Evolutionary conservation across 768 basidiomycete genomes (phyloP), one percentile per base, ranked within the genome.

Genomic region (Leucosporidium creatinivorum): DNA sequence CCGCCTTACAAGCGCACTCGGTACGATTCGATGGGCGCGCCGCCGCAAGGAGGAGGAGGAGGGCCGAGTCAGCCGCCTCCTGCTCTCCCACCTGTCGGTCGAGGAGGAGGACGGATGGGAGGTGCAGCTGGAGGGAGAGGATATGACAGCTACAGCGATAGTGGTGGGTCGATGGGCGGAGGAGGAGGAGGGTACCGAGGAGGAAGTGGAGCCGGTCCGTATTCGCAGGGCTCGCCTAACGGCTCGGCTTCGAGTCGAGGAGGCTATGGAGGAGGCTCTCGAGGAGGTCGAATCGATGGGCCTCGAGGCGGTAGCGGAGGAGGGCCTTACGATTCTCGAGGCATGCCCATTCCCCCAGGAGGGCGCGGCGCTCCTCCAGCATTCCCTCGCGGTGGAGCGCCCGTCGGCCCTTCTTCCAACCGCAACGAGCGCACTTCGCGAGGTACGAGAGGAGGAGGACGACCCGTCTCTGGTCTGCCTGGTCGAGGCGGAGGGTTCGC

Each of bases 1-100:
- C 70, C 83, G 79, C 58, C 62, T 13, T 67, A 50, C 69, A 70
- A 71, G 58, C 84, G 83, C 59, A 79, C 77, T 63, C 67, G 65
- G 62, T 81, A 73, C 84, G 91, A 52, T 93, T 93, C 75, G 93
- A 94, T 76, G 87, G 86, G 60, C 30, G 49, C 60, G 7, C 88
- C 89, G 2, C 84, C 80, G 69, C 82, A 82, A 12, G 33, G 13
- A 44, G 33, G 33, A 5, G 5, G 5, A 33, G 33, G 33, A 33
- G 33, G 33, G 33, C 33, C 33, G 4, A 9, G 8, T 7, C 39
- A 44, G 78, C 76, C 50, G 72, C 78, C 66, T 21, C 65, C 70
- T 67, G 75, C 51, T 15, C 74, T 61, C 9, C 68, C 64, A 21
- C 69, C 67, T 26, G 65, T 68, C 33, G 55, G 55, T 23, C 13